A percentile compares a stretch with the other conserved stretches of the same genome.
Conservation (phyloP, 176 grass and related monocot species). For the Miscanthus lutarioriparius region DNA sequence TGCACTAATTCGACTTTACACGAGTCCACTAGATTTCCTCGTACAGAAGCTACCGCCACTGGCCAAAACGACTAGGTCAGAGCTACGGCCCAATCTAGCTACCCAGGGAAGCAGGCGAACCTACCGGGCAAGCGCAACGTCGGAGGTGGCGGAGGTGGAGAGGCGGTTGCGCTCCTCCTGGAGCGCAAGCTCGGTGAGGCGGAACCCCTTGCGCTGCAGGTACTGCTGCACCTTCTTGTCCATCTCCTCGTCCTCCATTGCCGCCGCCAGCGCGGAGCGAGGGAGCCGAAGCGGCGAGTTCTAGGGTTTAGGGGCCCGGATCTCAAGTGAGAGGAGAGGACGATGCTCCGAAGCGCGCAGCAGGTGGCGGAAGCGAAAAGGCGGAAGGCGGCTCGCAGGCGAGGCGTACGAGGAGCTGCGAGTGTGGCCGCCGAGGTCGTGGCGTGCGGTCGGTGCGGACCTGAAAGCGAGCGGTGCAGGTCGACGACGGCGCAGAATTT, state of each 20-base stretch:
- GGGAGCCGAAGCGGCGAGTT: not conserved
- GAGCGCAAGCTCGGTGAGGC: slow-evolving; percentile 74
- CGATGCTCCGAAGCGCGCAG: not conserved
- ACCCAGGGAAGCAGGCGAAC: not conserved
- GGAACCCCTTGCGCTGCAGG: slow-evolving; percentile 88
- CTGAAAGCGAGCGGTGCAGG: not conserved
- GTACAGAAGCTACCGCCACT: not conserved
- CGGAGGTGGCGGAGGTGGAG: slow-evolving; percentile 58
- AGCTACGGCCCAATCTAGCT: not conserved
- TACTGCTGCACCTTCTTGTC: slow-evolving; percentile 93
- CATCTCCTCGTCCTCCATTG: slow-evolving; percentile 94
- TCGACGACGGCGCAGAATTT: not conserved
- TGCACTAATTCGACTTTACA: not conserved
- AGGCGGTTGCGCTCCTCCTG: slow-evolving; percentile 91
- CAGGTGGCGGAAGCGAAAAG: not conserved
- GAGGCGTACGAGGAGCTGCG: not conserved
- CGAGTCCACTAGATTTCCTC: not conserved
- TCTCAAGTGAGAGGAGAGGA: not conserved
- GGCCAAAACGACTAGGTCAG: not conserved
- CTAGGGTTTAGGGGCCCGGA: slow-evolving; percentile 34
- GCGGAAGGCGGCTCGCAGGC: not conserved
- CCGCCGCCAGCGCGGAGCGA: not conserved
- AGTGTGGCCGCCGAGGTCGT: not conserved
- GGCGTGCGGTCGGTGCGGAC: not conserved
- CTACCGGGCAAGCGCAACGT: slow-evolving; percentile 58